Evolutionary conservation across 106 monocot genomes (phyloP).

Genomic region (Narthecium ossifragum): DNA sequence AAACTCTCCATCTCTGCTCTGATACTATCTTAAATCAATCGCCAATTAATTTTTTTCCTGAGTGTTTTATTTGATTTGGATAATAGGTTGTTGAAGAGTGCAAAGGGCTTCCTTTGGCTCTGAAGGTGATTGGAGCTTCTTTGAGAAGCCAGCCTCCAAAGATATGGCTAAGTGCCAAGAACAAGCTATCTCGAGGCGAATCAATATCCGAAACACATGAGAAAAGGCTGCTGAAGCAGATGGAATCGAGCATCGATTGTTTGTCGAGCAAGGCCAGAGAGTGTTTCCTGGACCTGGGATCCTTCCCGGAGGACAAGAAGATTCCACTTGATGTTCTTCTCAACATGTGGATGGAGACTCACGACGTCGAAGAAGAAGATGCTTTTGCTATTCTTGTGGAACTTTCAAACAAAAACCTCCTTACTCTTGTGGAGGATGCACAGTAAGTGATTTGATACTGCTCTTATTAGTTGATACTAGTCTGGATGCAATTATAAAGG

Average conservation of each 20-base stretch:
- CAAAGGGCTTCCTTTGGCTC: constrained; percentile 63
- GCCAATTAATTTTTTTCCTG: neutral
- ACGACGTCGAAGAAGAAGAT: constrained; percentile 50
- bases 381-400: constrained; percentile 46
- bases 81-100: constrained; percentile 53
- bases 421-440: constrained; percentile 53
- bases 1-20: too few species aligned
- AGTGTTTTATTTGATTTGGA: neutral
- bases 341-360: constrained; percentile 55
- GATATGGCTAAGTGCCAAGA: constrained; percentile 45
- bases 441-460: constrained; percentile 34
- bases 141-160: constrained; percentile 42
- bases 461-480: too few species aligned
- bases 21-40: too few species aligned
- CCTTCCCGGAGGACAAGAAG: constrained; percentile 57
- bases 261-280: constrained; percentile 31
- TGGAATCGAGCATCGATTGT: constrained; percentile 42
- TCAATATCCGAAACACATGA: constrained; percentile 52
- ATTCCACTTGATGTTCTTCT: constrained; percentile 55
- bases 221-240: constrained; percentile 36
- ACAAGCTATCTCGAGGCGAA: constrained; percentile 41
- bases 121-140: constrained; percentile 59
- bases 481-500: too few species aligned
- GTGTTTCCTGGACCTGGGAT: constrained; percentile 55
- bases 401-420: constrained; percentile 44